Percentiles rank a stretch among this genome's conserved stretches.
phyloP scores from a whole-genome alignment of 768 basidiomycete genomes.

The Boletus bicolor region DNA sequence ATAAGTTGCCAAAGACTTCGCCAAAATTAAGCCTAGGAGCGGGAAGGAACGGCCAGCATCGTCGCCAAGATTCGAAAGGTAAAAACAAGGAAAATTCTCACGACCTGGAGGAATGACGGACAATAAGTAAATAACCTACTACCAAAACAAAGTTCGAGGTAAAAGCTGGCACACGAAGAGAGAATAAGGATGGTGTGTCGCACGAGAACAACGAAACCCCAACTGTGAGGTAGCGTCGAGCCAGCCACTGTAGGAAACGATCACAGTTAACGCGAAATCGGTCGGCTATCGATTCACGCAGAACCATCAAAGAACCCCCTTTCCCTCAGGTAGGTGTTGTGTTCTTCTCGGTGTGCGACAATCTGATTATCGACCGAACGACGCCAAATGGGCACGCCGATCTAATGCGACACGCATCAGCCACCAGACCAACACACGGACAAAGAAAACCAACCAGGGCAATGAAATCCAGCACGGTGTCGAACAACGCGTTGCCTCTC shows the following conservation, averaged over 20 bases:
- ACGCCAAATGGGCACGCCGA: constrained; percentile 53
- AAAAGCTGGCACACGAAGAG: background rate
- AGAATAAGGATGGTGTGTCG: too few species aligned
- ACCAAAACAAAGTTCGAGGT: background rate
- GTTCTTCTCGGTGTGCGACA: constrained; percentile 43
- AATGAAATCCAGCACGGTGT: constrained; percentile 40
- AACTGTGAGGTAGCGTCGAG: background rate
- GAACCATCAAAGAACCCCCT: constrained; percentile 41
- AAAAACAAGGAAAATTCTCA: background rate
- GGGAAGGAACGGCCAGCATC: background rate
- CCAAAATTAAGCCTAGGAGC: background rate
- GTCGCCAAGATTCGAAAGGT: background rate
- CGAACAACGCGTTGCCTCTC: constrained; percentile 56
- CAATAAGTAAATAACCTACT: background rate
- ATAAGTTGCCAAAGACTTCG: too few species aligned
- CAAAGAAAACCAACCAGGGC: constrained; percentile 40
- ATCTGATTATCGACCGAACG: constrained; percentile 47
- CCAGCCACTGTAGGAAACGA: background rate
- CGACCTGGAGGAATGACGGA: too few species aligned
- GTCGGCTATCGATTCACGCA: background rate
- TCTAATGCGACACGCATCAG: constrained; percentile 28
- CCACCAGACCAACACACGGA: background rate
- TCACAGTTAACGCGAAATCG: background rate
- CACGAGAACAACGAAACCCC: background rate
- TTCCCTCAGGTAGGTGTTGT: constrained; percentile 40